Evolutionary conservation across 73 alveolate genomes (phyloP).

Genomic region (Symbiodinium pilosum): DNA sequence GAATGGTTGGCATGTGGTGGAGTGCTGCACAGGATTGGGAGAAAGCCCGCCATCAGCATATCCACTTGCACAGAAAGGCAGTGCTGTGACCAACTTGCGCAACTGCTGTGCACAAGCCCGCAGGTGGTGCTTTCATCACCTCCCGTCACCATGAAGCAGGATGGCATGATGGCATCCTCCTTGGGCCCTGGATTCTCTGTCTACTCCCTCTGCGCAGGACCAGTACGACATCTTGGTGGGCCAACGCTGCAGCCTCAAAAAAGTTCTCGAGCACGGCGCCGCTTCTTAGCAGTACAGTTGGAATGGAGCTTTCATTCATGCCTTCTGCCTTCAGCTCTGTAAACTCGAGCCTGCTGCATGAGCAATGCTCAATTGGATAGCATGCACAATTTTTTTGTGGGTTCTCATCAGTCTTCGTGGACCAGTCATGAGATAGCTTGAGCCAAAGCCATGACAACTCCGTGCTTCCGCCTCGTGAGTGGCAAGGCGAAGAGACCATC

Average conservation of each 20-base stretch:
- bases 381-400: too few species aligned
- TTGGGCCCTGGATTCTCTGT: too few species aligned
- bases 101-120: background rate
- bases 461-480: conserved; percentile 82
- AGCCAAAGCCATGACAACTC: background rate
- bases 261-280: too few species aligned
- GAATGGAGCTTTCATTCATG: too few species aligned
- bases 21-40: conserved; percentile 72
- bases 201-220: conserved; percentile 7
- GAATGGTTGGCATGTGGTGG: background rate
- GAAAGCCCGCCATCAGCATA: conserved; percentile 60
- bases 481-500: conserved; percentile 56
- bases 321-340: too few species aligned
- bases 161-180: too few species aligned
- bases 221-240: conserved; percentile 71
- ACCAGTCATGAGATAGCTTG: background rate
- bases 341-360: too few species aligned
- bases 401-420: too few species aligned
- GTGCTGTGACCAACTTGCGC: background rate
- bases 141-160: conserved; percentile 87
- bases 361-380: too few species aligned
- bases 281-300: too few species aligned
- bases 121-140: conserved; percentile 68
- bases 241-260: conserved; percentile 3
- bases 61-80: conserved; percentile 69